Base-by-base conservation (phyloP, 371 early-diverging fungal genomes). In the Amoeboaphelidium occidentale region DNA sequence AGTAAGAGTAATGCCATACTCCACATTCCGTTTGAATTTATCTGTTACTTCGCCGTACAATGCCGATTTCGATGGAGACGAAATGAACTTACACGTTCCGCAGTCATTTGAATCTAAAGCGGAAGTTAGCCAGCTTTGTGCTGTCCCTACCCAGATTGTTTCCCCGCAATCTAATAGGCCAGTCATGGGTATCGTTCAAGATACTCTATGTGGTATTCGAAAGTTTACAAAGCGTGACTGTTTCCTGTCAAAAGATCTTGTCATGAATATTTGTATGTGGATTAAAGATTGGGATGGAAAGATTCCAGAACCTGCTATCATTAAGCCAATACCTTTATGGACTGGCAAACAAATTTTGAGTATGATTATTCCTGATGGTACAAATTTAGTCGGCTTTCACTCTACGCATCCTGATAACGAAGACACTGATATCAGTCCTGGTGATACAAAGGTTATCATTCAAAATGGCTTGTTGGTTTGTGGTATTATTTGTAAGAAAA, bases 1-100 rank as follows among this genome's bases (percentile, higher is more conserved):
- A 45, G 91, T 92, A 32, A 77, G 81, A 53, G 91, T 99, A 25
- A 96, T 99, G 97, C 90, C 94, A 0, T 90, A 84, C 62, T 91
- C 91, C 23, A 99, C 98, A 2, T 98, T 99, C 76, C 79, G 99
- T 51, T 72, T 99, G 49, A 98, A 98, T 59, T 67, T 98, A 42
- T 92, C 94, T 42, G 98, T 92, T 42, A 97, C 98, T 0, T 73
- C 93, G n/a, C 98, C 99, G 17, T 99, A 99, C 63, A 98, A 98
- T 60, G 99, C 98, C 52, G 99, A 99, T 75, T 99, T 99, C 68
- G 99, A 99, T 64, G 99, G 99, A 50, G 99, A 99, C 65, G 99
- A 99, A 67, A 99, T 99, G 99, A 99, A 99, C 66, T 64, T 99
- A 67, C 99, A 99, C 64, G 89, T 97, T 25, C 99, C 99, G 25